phyloP scores from a whole-genome alignment of 2,329 filamentous ascomycete genomes.

The Fusarium brachygibbosum region DNA sequence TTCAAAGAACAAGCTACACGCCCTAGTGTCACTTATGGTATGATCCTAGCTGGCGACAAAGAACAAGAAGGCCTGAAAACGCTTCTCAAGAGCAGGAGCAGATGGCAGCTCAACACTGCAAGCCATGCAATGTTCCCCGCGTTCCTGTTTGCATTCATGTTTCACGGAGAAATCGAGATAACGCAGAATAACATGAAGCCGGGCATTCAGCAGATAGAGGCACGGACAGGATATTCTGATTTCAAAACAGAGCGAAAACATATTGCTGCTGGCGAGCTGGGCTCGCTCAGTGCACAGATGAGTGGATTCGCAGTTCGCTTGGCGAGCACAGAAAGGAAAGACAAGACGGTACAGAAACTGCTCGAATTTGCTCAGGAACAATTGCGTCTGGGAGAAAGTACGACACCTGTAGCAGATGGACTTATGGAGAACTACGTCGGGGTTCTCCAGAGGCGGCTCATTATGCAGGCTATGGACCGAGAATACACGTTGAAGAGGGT shows the following conservation, averaged over 20 bases:
- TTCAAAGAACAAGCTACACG: conserved; percentile 23
- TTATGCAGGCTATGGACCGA: conserved; percentile 56
- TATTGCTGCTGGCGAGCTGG: conserved; percentile 50
- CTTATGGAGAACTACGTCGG: conserved; percentile 49
- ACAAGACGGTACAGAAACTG: conserved; percentile 53
- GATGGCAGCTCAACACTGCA: conserved; percentile 50
- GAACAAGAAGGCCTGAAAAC: conserved; percentile 44
- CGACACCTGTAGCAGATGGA: conserved; percentile 19
- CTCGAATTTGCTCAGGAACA: conserved; percentile 50
- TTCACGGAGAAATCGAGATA: conserved; percentile 53
- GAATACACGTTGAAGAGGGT: conserved; percentile 55
- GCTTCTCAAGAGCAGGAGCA: conserved; percentile 42
- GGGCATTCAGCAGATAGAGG: conserved; percentile 54
- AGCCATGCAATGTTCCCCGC: conserved; percentile 55
- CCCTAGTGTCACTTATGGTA: conserved; percentile 47
- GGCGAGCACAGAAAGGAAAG: conserved; percentile 56
- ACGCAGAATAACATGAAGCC: conserved; percentile 53
- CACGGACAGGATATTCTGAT: conserved; percentile 53
- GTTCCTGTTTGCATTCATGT: conserved; percentile 52
- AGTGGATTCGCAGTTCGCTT: conserved; percentile 55
- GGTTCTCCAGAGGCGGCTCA: conserved; percentile 51
- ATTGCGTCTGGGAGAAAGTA: not conserved
- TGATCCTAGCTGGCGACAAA: conserved; percentile 51
- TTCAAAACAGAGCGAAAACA: conserved; percentile 51
- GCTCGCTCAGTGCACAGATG: conserved; percentile 52